Base-by-base conservation (phyloP, 1,284 basidiomycete species). In the Tetrapyrgos nigripes region DNA sequence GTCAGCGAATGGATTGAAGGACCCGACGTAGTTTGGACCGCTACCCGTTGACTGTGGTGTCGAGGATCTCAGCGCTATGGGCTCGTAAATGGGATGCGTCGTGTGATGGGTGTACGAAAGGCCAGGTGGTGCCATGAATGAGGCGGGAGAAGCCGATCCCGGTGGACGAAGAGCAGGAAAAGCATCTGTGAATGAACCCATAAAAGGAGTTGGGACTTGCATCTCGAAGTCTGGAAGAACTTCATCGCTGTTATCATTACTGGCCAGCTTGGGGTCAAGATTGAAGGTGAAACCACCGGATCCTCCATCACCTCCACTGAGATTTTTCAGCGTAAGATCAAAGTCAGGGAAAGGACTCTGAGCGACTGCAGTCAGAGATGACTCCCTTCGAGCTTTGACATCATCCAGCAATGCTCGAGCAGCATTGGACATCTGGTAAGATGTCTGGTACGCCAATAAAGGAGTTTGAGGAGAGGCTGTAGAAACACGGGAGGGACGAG, bases 271-370 rank as follows among this genome's bases (percentile, higher is more conserved):
- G 14, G 89, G 88, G 71, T 93, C 91, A 51, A 94, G 76, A 70
- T 87, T 92, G 75, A 94, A 94, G 68, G 88, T 92, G 74, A 93
- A 93, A 3, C 90, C 87, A 43, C 85, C 53, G 17, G 55, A 58
- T 10, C 31, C 86, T 55, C 76, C 81, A 62, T 85, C 83, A 60
- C 81, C 83, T 17, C 83, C 84, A 62, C 81, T 83, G 44, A 92
- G 77, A 50, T 83, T 86, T 66, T 89, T 85, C 55, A 93, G 75
- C 28, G 90, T 93, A 21, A 90, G 84, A 71, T 94, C 92, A 62
- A 94, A 88, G 67, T 94, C 93, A n/a, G 93, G 93, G 80, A 94
- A 95, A n/a, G 93, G 90, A 70, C 84, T 93, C 60, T 84, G 76
- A 49, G 77, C 80, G 27, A 77, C 73, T 21, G 80, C 70, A 11